A percentile compares a stretch with the other conserved stretches of the same genome.
phyloP scores from a whole-genome alignment of 495 filamentous ascomycete species.

The Mytilinidion resinicola region DNA sequence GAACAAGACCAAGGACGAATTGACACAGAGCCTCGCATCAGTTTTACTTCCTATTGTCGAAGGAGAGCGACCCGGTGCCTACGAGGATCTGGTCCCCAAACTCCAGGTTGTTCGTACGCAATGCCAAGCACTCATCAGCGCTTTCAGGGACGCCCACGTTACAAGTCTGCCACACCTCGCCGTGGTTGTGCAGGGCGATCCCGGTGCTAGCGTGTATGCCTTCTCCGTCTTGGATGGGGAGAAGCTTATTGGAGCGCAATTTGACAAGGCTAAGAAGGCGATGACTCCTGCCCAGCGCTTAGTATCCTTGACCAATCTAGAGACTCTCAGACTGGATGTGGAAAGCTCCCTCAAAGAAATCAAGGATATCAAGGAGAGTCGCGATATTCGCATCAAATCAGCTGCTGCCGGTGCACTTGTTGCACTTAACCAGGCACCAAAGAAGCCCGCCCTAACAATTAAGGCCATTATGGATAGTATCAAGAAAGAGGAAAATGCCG shows the following conservation, averaged over 20 bases:
- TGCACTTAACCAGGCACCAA: constrained; percentile 76
- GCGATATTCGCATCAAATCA: constrained; percentile 80
- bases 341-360: constrained; percentile 70
- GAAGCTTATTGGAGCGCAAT: constrained; percentile 74
- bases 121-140: constrained; percentile 79
- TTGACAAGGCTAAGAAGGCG: constrained; percentile 74
- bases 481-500: constrained; percentile 86
- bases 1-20: constrained; percentile 42
- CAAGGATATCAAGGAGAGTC: constrained; percentile 65
- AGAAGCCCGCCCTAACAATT: constrained; percentile 84
- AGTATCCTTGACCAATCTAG: constrained; percentile 65
- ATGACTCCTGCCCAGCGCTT: constrained; percentile 79
- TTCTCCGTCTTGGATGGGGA: constrained; percentile 86
- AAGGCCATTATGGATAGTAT: constrained; percentile 97
- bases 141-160: constrained; percentile 84
- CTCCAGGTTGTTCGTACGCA: constrained; percentile 83
- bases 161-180: constrained; percentile 71
- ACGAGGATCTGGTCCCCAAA: constrained; percentile 81
- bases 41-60: constrained; percentile 69
- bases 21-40: constrained; percentile 38
- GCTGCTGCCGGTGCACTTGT: constrained; percentile 83
- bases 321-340: constrained; percentile 63
- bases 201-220: constrained; percentile 79
- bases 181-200: constrained; percentile 85
- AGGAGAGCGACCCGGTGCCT: constrained; percentile 68